Base-by-base conservation (phyloP, 495 filamentous ascomycete species). In the Jackrogersella minutella region DNA sequence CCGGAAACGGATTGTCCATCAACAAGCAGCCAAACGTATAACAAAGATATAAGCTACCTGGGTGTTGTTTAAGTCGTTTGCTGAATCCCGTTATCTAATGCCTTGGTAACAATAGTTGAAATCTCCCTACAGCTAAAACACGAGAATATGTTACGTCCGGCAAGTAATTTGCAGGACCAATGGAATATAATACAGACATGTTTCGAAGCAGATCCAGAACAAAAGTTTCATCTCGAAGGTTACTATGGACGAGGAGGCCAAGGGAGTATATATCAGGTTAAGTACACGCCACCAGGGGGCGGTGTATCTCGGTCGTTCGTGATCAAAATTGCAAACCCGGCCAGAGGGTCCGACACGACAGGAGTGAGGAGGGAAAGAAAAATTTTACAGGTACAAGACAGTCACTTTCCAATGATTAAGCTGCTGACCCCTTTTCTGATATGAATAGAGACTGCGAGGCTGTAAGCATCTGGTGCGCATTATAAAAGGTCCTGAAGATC, bases 391-490 rank as follows among this genome's bases (percentile, higher is more conserved):
- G 43, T 47, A 59, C 7, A 26, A 19, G 9, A 22, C 11, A 16
- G 1, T 1, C 19, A 19, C 14, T 17, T 11, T 13, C 21, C 1
- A 17, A 8, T 6, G 31, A 17, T 28, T 2, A 11, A 33, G 2
- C 13, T n/a, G 17, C 53, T 57, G 2, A 57, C 53, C 13, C 0
- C 10, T 30, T 26, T 30, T 30, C 2, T 17, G 50, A 10, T 31
- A 11, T 33, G 24, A 9, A 6, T 37, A 59, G 56, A 17, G 4
- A 0, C 5, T 49, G 1, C 16, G 17, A 3, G 30, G 33, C 6
- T 59, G 56, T 39, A 59, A 21, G 21, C 56, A 59, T 28, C 37
- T 59, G 30, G 43, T 40, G 4, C 28, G n/a, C 9, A 14, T 36
- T 22, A 5, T 13, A 13, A 3, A 13, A 24, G 17, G 39, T 22